phyloP scores from a whole-genome alignment of 768 basidiomycete genomes.

The Artomyces pyxidatus region DNA sequence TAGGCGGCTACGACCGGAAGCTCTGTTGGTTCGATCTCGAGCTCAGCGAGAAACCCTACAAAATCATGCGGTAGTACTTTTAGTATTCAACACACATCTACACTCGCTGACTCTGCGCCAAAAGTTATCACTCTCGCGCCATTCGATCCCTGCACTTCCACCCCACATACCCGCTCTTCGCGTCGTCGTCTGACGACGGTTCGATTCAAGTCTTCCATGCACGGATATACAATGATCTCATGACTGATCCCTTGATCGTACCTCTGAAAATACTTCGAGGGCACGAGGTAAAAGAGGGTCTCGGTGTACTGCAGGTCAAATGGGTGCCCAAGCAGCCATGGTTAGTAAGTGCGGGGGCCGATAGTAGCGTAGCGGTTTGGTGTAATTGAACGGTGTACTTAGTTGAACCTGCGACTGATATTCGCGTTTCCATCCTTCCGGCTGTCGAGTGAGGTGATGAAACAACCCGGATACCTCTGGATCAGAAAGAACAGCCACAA shows the following conservation, averaged over 20 bases:
- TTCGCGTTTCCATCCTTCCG: not conserved
- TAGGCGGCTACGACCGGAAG: constrained; percentile 96
- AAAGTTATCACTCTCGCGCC: constrained; percentile 88
- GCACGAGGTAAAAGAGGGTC: constrained; percentile 76
- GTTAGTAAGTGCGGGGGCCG: constrained; percentile 89
- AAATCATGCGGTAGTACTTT: constrained; percentile 69
- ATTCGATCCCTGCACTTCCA: constrained; percentile 93
- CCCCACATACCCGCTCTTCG: constrained; percentile 90
- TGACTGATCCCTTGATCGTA: constrained; percentile 96
- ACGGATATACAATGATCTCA: constrained; percentile 88
- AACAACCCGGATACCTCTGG: not conserved
- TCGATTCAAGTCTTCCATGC: constrained; percentile 96
- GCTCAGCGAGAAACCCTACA: constrained; percentile 94
- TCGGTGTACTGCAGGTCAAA: constrained; percentile 85
- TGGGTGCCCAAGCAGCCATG: constrained; percentile 91
- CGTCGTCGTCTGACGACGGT: constrained; percentile 94
- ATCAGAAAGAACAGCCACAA: no score
- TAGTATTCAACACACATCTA: constrained; percentile 2
- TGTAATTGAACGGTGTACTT: constrained; percentile 45
- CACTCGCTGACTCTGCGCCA: not conserved
- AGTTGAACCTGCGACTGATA: not conserved
- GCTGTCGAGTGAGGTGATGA: not conserved
- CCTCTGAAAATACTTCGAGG: constrained; percentile 94
- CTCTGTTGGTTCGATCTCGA: constrained; percentile 99
- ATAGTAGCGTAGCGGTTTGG: constrained; percentile 86